Evolutionary conservation across 2,329 filamentous ascomycete species (phyloP), one percentile per base, ranked within the genome.

Genomic region (Xylariaceae sp.): DNA sequence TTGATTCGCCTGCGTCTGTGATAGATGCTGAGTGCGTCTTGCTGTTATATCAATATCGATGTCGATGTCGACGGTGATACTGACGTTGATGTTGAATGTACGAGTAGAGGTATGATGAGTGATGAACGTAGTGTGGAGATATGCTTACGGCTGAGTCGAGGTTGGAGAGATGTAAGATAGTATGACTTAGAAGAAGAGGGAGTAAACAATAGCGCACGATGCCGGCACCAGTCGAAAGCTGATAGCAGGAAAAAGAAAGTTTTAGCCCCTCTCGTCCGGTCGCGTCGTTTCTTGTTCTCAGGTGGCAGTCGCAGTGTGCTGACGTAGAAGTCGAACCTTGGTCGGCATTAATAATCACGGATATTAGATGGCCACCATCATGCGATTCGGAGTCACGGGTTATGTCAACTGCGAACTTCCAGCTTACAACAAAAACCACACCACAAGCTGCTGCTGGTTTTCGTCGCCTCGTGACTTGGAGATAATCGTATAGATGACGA

Each of bases 251-350:
- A 62, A 63, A 58, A 58, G 53, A 62, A 52, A 57, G 57, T 56
- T 51, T 58, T 42, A 44, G 50, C 62, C 62, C 60, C 62, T 62
- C 62, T 57, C 57, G 50, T 30, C 54, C 45, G 35, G 53, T 48
- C 5, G 17, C 17, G 53, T 35, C 13, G 15, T 44, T 35, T 18
- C 30, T 55, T 64, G 57, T 62, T 56, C 56, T 59, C 57, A 39
- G 54, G 18, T 23, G 8, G 51, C 48, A 42, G 18, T 37, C 48
- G 58, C 39, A 52, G 58, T 48, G 56, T n/a, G 50, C 39, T 53
- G 61, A 53, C 47, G 48, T 56, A 34, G 52, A 45, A 18, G 52
- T n/a, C 45, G 39, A 60, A 58, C 53, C 55, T 61, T 55, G 53
- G 56, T 56, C 42, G 15, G 30, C 56, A 52, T 56, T 59, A 59